Base-by-base conservation (phyloP, 106 monocot genomes). In the Vanilla planifolia region DNA sequence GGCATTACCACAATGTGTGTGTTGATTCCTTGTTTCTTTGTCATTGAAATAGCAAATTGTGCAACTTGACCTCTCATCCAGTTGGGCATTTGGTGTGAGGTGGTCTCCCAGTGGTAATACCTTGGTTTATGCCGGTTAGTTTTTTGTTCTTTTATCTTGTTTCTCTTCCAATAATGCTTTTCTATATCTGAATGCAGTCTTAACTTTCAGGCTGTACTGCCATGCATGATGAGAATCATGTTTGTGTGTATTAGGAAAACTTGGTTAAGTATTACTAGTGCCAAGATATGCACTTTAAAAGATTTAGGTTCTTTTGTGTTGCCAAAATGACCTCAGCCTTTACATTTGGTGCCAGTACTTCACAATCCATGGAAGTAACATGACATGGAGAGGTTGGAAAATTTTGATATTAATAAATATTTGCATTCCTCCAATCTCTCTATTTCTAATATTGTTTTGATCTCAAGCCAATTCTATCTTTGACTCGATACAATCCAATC, bases 21-120 rank as follows among this genome's bases (percentile, higher is more conserved):
- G 17, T 33, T 55, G 51, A 35, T 35, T 57, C 20, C 20, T 34
- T 57, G 57, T 35, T 57, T 20, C 19, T 57, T 0, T 57, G 27
- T 57, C 3, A 35, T 21, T 57, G 33, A 33, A 21, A 57, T 81
- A 96, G 96, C 86, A 87, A 91, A 84, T 96, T 71, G 76, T 76
- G 46, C 90, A 91, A 80, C 96, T 96, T 75, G 96, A 96, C 73
- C 79, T 96, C 28, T 96, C 96, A 36, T 56, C 46, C 61, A 84
- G 81, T 40, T 96, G 96, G 96, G 59, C 87, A 63, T 90, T 96
- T 70, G 84, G 90, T 66, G 96, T 87, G 23, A 90, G 67, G 65
- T 96, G 90, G 90, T 96, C 96, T 72, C 96, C 90, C 48, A 90
- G 81, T 71, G 96, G 96, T 47, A 84, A 79, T 57, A 87, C 79